phyloP scores from a whole-genome alignment of 108 stramenopile genomes.

The Hondaea fermentalgiana region DNA sequence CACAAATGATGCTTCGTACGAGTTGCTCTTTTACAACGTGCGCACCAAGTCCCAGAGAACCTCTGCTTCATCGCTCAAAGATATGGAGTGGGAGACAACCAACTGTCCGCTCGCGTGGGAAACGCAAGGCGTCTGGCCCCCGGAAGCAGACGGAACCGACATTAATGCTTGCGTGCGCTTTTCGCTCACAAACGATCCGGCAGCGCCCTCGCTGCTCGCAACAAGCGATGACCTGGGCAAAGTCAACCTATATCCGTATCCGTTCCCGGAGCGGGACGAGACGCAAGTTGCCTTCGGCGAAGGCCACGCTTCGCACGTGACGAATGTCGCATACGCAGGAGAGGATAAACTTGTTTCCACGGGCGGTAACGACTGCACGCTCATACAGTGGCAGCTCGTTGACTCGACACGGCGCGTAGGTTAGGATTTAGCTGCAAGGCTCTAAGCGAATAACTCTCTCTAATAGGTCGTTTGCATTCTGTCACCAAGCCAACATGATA shows the following conservation, averaged over 20 bases:
- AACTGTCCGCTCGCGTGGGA: conserved; percentile 50
- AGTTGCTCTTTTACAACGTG: conserved; percentile 61
- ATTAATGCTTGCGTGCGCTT: background rate
- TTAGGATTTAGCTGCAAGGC: too few relatives aligned
- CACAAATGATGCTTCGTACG: conserved; percentile 46
- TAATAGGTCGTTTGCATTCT: too few relatives aligned
- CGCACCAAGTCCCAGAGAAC: conserved; percentile 44
- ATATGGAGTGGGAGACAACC: conserved; percentile 58
- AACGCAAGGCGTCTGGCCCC: conserved; percentile 24
- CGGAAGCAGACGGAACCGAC: conserved; percentile 19
- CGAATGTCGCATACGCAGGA: conserved; percentile 17
- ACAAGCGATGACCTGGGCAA: conserved; percentile 36
- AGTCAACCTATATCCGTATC: conserved; percentile 28
- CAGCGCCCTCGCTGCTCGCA: background rate
- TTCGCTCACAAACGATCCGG: background rate
- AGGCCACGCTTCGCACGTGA: conserved; percentile 30
- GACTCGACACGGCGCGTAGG: too few relatives aligned
- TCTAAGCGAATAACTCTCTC: too few relatives aligned
- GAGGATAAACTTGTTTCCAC: conserved; percentile 12
- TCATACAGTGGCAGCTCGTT: conserved; percentile 15
- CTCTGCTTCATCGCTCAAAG: conserved; percentile 40
- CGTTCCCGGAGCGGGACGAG: background rate
- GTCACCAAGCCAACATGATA: too few relatives aligned
- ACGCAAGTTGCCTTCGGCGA: background rate
- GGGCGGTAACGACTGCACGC: conserved; percentile 27